Base-by-base conservation (phyloP, 2,329 filamentous ascomycete species). In the Fusarium sp. region DNA sequence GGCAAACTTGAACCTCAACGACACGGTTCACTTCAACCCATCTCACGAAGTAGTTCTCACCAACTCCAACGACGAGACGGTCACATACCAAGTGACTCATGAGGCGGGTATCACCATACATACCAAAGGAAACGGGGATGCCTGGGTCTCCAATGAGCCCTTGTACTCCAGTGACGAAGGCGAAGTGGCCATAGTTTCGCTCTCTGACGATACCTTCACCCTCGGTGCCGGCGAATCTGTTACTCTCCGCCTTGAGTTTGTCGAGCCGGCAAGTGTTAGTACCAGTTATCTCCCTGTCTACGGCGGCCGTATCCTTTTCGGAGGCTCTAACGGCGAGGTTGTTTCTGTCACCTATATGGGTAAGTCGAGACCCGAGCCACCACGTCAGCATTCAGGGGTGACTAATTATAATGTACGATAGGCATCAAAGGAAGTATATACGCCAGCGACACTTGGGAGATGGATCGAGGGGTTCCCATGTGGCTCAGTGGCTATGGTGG, bases 391-490 rank as follows among this genome's bases (percentile, higher is more conserved):
- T 24, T 20, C 22, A 7, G 38, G 35, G 42, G 11, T 29, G 29
- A 29, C 29, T 59, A 12, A 44, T 24, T n/a, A 4, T 35, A 16
- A 36, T 56, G 31, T 10, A 20, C 22, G n/a, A 38, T 29, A 64
- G 62, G 62, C n/a, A 63, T 67, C 33, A 67, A 67, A 24, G 60
- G 65, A 38, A 64, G 59, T 33, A 44, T 67, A 17, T 57, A 63
- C 24, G 60, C 53, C 6, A 55, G 49, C 33, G 59, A 63, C 22
- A 58, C 49, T 10, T 61, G 65, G 65, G 53, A 67, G 20, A 64
- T 64, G 61, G n/a, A 58, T 16, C 61, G 61, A n/a, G 65, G 61
- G 27, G 20, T 36, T 17, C 59, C 51, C 4, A 20, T 62, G 33
- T 49, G 57, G 24, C 44, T 67, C 8, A 40, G 40, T n/a, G 59